Evolutionary conservation across 768 basidiomycete genomes (phyloP).

Genomic region (Termitomyces sp.): DNA sequence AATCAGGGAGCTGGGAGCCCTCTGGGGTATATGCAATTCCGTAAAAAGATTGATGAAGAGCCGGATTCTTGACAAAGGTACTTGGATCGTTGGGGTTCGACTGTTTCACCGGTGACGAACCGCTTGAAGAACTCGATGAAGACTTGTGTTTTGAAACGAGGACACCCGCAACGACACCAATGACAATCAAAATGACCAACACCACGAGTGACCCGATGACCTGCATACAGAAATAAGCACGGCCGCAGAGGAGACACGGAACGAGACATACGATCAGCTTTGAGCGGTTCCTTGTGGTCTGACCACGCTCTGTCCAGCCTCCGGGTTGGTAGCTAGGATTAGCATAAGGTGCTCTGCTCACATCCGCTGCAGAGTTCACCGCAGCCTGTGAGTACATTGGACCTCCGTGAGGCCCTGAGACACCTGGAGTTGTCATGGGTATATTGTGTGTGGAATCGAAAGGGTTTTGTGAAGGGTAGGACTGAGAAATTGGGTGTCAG

Average conservation of each 20-base stretch:
- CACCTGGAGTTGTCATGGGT: conserved; percentile 14
- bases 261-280: conserved; percentile 19
- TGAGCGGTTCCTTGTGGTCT: conserved; percentile 14
- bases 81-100: conserved; percentile 66
- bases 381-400: conserved; percentile 18
- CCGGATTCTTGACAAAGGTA: conserved; percentile 66
- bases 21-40: conserved; percentile 86
- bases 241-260: background rate
- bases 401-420: conserved; percentile 6
- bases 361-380: conserved; percentile 12
- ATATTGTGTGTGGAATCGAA: conserved; percentile 16
- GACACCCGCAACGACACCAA: conserved; percentile 51
- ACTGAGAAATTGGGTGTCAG: background rate
- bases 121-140: conserved; percentile 18
- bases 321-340: conserved; percentile 13
- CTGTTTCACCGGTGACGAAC: conserved; percentile 13
- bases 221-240: conserved; percentile 25
- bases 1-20: conserved; percentile 67
- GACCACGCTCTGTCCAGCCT: conserved; percentile 16
- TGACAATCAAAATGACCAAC: conserved; percentile 35
- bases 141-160: conserved; percentile 44
- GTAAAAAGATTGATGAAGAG: conserved; percentile 73
- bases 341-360: conserved; percentile 4
- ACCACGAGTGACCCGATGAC: conserved; percentile 40
- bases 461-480: conserved; percentile 12